Conservation (phyloP, 1,139 yeast genomes). For the Suhomyces anneliseae region DNA sequence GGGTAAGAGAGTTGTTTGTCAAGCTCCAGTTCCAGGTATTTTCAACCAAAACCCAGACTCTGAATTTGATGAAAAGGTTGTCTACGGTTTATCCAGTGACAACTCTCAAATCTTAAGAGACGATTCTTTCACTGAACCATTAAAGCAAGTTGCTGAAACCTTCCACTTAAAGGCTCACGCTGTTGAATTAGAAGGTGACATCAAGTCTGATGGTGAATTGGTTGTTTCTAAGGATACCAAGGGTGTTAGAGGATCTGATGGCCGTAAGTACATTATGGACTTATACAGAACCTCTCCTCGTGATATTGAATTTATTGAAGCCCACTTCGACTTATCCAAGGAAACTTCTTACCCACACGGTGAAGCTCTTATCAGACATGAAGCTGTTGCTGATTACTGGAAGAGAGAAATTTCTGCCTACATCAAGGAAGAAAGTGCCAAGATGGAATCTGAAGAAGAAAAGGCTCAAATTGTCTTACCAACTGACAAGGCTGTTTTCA, state of each 20-base stretch:
- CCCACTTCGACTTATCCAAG: constrained; percentile 41
- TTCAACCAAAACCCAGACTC: constrained; percentile 48
- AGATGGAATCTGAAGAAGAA: constrained; percentile 39
- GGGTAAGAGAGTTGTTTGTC: constrained; percentile 87
- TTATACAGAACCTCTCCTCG: constrained; percentile 81
- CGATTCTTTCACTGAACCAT: constrained; percentile 52
- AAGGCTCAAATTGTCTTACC: constrained; percentile 58
- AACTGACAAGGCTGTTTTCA: constrained; percentile 56
- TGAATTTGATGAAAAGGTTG: constrained; percentile 48
- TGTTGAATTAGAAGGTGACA: constrained; percentile 40
- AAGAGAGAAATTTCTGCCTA: constrained; percentile 61
- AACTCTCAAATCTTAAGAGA: constrained; percentile 48
- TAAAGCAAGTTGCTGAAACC: constrained; percentile 65
- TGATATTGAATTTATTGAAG: constrained; percentile 74
- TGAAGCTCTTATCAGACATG: constrained; percentile 77
- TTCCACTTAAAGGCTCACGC: constrained; percentile 77
- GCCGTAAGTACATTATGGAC: constrained; percentile 81
- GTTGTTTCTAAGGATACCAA: constrained; percentile 77
- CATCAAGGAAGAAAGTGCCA: constrained; percentile 45
- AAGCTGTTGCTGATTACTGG: constrained; percentile 93
- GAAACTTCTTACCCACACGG: constrained; percentile 74
- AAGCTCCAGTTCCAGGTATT: constrained; percentile 97
- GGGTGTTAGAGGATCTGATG: constrained; percentile 85
- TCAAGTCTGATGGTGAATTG: constrained; percentile 44
- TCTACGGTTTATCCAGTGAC: constrained; percentile 75